phyloP scores from a whole-genome alignment of 352 stramenopile genomes.

The Phytopythium kandeliae region DNA sequence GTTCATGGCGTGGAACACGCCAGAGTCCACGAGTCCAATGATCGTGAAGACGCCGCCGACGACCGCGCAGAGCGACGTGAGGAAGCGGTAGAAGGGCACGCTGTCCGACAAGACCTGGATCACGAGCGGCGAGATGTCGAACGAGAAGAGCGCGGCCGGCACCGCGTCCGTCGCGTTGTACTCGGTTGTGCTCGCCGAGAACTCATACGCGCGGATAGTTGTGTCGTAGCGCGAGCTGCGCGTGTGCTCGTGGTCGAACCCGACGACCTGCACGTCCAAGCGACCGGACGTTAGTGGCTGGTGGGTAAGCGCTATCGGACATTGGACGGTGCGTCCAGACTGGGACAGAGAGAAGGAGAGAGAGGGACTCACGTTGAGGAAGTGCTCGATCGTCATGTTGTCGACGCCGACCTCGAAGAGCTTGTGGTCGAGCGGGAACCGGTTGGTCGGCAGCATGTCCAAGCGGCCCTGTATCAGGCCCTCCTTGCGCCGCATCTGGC shows the following conservation, averaged over 20 bases:
- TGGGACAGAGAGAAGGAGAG: not conserved
- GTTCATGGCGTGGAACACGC: constrained; percentile 75
- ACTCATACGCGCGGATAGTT: constrained; percentile 63
- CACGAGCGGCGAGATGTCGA: constrained; percentile 78
- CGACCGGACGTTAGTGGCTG: no score
- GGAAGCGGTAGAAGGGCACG: constrained; percentile 80
- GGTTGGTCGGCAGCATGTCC: constrained; percentile 45
- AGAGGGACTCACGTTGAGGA: constrained; percentile 72
- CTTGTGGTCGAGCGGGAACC: constrained; percentile 57
- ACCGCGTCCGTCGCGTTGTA: constrained; percentile 58
- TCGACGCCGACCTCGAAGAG: constrained; percentile 45
- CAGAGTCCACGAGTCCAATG: constrained; percentile 77
- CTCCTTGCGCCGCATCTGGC: constrained; percentile 63
- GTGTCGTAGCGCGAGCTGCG: constrained; percentile 46
- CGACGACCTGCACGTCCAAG: constrained; percentile 45
- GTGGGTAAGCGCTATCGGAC: not conserved
- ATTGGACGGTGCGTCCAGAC: constrained; percentile 5
- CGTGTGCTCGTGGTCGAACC: constrained; percentile 62
- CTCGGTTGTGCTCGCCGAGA: constrained; percentile 70
- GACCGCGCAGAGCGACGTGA: constrained; percentile 79
- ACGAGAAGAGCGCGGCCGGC: constrained; percentile 66
- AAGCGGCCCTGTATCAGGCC: constrained; percentile 42
- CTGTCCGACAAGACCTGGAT: constrained; percentile 60
- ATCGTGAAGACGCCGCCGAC: constrained; percentile 82
- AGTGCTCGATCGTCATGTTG: constrained; percentile 80